These are phyloP conservation scores for Phalaenopsis aphrodite DNA, from an alignment of 106 monocot species.

Conservation along the genomic window DNA sequence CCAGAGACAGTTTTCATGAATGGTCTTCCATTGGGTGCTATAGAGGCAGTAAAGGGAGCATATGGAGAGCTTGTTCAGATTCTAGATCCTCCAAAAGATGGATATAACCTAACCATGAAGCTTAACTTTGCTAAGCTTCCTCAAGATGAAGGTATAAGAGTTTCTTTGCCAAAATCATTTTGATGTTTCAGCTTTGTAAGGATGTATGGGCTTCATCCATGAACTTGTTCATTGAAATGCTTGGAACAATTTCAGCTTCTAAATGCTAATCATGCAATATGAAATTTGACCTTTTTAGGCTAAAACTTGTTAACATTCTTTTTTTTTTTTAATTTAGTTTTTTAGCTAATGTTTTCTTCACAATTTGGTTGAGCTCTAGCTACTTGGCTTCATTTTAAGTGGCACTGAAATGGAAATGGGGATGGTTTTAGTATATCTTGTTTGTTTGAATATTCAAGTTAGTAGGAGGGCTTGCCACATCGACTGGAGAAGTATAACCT, in stretches of 20 bases:
- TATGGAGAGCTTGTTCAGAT: constrained; percentile 73
- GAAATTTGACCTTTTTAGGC: neutral
- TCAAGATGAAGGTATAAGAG: constrained; percentile 86
- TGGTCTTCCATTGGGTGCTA: constrained; percentile 78
- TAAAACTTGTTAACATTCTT: neutral
- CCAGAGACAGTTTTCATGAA: constrained; percentile 56
- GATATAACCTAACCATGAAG: constrained; percentile 94
- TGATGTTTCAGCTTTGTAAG: constrained; percentile 18
- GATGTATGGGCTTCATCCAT: neutral
- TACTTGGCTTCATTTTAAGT: neutral
- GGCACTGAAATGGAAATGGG: neutral
- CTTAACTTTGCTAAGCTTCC: constrained; percentile 82
- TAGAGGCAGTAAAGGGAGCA: constrained; percentile 84
- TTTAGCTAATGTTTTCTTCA: neutral
- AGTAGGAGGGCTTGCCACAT: neutral
- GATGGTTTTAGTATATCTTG: neutral
- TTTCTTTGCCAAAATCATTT: constrained; percentile 77
- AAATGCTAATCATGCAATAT: neutral
- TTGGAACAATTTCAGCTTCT: neutral
- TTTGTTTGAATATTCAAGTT: neutral
- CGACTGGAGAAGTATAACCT: neutral
- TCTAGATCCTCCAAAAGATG: constrained; percentile 96
- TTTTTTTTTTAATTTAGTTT: neutral
- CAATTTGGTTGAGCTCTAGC: neutral
- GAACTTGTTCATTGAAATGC: neutral